phyloP scores from a whole-genome alignment of 306 rosid genomes.

The Datisca glomerata region DNA sequence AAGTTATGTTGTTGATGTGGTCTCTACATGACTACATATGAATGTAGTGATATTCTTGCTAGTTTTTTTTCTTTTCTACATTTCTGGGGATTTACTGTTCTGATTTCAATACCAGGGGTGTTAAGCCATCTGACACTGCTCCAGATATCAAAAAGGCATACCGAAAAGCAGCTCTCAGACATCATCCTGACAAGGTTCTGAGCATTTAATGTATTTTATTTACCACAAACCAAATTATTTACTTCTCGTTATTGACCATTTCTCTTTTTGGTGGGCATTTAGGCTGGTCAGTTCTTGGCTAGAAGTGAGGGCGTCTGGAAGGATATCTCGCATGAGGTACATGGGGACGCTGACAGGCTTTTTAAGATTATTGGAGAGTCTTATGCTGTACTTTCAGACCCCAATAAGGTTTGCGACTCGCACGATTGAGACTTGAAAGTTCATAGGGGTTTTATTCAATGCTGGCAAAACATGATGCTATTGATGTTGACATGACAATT shows the following conservation, averaged over 20 bases:
- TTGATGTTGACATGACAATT: not conserved
- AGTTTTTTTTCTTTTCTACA: constrained; percentile 1
- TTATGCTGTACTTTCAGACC: constrained; percentile 79
- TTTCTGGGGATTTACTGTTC: constrained; percentile 8
- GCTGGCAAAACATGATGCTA: not conserved
- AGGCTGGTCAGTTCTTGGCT: constrained; percentile 87
- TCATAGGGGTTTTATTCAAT: not conserved
- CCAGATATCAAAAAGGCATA: constrained; percentile 59
- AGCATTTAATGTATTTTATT: constrained; percentile 16
- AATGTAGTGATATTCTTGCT: no score
- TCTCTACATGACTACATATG: no score
- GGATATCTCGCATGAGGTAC: constrained; percentile 67
- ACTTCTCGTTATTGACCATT: constrained; percentile 3
- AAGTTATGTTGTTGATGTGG: no score
- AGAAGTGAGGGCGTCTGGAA: constrained; percentile 86
- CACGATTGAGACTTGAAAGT: not conserved
- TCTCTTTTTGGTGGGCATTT: constrained; percentile 14
- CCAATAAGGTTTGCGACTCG: constrained; percentile 45
- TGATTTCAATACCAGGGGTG: constrained; percentile 35
- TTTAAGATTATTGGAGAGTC: constrained; percentile 97
- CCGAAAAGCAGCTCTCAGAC: constrained; percentile 69
- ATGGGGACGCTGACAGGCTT: constrained; percentile 85
- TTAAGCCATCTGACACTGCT: constrained; percentile 33
- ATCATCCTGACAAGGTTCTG: constrained; percentile 73
- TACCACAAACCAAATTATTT: not conserved